Conservation (phyloP, 2,329 filamentous ascomycete genomes). For the Trichoderma hamatum region DNA sequence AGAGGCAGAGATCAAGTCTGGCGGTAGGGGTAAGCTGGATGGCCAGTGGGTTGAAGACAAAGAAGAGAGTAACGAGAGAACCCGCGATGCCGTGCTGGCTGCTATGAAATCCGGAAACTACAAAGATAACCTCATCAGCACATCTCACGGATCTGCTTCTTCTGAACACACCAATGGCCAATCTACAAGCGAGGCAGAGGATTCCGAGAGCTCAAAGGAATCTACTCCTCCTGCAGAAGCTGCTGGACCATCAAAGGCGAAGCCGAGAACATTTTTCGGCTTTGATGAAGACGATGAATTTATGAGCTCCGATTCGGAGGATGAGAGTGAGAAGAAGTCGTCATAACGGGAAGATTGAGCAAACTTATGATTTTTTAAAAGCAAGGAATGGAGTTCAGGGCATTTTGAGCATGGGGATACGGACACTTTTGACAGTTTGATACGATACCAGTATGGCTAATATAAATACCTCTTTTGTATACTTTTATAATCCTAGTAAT, state of each 20-base stretch:
- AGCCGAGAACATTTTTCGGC: slow-evolving; percentile 64
- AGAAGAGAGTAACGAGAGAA: slow-evolving; percentile 84
- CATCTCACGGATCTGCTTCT: slow-evolving; percentile 53
- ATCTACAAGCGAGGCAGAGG: slow-evolving; percentile 43
- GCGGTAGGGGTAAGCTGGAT: slow-evolving; percentile 72
- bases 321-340: slow-evolving; percentile 11
- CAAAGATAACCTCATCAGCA: slow-evolving; percentile 61
- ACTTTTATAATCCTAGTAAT: not conserved
- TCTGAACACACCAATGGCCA: slow-evolving; percentile 36
- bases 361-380: not conserved
- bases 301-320: slow-evolving; percentile 64
- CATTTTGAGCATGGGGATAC: not conserved
- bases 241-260: slow-evolving; percentile 43
- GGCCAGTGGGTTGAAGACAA: slow-evolving; percentile 95
- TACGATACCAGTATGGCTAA: slow-evolving; percentile 13
- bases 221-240: slow-evolving; percentile 53
- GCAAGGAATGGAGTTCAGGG: slow-evolving; percentile 17
- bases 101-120: slow-evolving; percentile 68
- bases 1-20: slow-evolving; percentile 80
- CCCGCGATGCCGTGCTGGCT: slow-evolving; percentile 72
- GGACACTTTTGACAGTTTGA: not conserved
- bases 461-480: not conserved
- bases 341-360: not conserved
- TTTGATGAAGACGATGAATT: slow-evolving; percentile 81
- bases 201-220: slow-evolving; percentile 48